Evolutionary conservation across 129 eudicot species (phyloP).

Genomic region (Centella asiatica): DNA sequence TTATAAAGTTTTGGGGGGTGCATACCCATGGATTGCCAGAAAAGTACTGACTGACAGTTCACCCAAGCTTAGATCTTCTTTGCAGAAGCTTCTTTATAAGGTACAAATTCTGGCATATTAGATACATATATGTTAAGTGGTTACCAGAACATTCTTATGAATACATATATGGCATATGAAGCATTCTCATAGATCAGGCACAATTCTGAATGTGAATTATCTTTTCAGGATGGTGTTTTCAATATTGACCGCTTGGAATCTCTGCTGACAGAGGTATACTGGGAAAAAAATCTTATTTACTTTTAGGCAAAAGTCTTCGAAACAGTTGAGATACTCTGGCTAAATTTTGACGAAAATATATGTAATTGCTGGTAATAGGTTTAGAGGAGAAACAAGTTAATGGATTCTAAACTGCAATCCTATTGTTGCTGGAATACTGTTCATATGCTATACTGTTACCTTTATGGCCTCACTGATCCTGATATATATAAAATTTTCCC

Average conservation of each 20-base stretch:
- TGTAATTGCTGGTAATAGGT: no score
- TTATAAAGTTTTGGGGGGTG: conserved; percentile 93
- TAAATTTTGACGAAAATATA: no score
- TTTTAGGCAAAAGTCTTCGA: no score
- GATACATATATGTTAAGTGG: background rate
- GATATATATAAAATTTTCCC: no score
- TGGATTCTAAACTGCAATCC: no score
- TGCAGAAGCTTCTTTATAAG: conserved; percentile 81
- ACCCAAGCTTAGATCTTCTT: conserved; percentile 74
- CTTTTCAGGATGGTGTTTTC: conserved; percentile 76
- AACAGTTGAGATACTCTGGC: no score
- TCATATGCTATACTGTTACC: no score
- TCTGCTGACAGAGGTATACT: conserved; percentile 68
- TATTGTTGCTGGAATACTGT: no score
- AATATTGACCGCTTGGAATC: conserved; percentile 93
- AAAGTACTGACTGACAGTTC: conserved; percentile 87
- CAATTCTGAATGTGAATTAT: background rate
- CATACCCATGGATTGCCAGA: conserved; percentile 98
- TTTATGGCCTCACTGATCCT: no score
- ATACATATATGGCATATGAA: background rate
- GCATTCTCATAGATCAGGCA: no score
- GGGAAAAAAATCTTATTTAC: no score
- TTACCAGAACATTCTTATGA: background rate
- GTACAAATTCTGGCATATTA: conserved; percentile 23
- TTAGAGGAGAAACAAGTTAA: no score